These are phyloP conservation scores for Lachancea dasiensis DNA, from an alignment of 805 yeast genomes.

Conservation along the genomic window DNA sequence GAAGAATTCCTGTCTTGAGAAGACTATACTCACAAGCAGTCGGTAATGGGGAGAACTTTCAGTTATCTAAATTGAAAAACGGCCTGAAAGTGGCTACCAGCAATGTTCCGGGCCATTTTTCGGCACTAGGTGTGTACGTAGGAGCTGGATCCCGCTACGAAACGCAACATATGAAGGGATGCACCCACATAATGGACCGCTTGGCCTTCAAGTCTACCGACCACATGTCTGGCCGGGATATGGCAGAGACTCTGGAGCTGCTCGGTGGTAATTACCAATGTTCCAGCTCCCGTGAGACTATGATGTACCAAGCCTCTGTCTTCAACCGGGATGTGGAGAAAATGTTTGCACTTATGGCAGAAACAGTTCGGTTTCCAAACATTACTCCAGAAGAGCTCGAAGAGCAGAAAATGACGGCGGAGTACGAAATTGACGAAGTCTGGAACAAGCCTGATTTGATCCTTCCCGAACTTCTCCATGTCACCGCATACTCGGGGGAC, in stretches of 20 bases:
- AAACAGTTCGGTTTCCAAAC: conserved; percentile 69
- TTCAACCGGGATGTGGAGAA: conserved; percentile 77
- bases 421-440: conserved; percentile 78
- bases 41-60: conserved; percentile 15
- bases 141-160: conserved; percentile 91
- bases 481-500: conserved; percentile 64
- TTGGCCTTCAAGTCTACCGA: conserved; percentile 74
- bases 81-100: conserved; percentile 83
- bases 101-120: conserved; percentile 81
- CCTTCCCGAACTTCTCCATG: conserved; percentile 85
- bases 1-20: background rate
- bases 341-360: conserved; percentile 71
- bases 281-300: conserved; percentile 83
- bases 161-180: conserved; percentile 52
- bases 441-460: conserved; percentile 77
- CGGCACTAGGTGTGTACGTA: conserved; percentile 83
- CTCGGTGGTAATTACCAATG: conserved; percentile 95
- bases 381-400: conserved; percentile 63
- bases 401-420: conserved; percentile 67
- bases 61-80: conserved; percentile 48
- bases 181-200: conserved; percentile 79
- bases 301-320: conserved; percentile 91
- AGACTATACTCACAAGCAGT: background rate
- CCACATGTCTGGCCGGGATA: conserved; percentile 51
- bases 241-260: conserved; percentile 68